Evolutionary conservation across 805 yeast species (phyloP), one percentile per base, ranked within the genome.

Genomic region (Suhomyces faveliae): DNA sequence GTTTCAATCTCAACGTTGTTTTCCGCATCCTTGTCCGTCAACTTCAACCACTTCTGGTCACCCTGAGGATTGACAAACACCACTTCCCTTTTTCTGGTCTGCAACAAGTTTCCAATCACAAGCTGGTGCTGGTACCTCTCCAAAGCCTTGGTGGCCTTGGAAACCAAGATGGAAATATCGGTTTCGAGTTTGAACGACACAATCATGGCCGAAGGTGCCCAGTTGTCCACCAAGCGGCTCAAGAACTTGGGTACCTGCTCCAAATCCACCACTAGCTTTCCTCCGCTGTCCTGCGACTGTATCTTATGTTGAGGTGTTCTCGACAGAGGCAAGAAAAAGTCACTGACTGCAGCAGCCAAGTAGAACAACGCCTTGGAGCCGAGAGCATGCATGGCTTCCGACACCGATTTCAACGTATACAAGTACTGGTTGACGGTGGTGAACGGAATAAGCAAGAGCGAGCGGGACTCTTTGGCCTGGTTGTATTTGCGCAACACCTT

Each of bases 161-260:
- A 73, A 41, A 90, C 76, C 53, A 94, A 71, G 20, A 94, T 80
- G 7, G 71, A 56, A 47, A 68, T 63, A 64, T 94, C 99, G 0
- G 99, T 94, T 62, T 94, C 99, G 44, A 94, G 77, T 66, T 94
- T 94, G 71, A 94, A 94, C 13, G 96, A 87, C 0, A 92, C 87
- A 48, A 94, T 89, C 96, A 90, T 87, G 1, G 97, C 95, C 10
- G 84, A 80, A 2, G 95, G 96, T 0, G 96, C 96, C 99, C 99
- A 94, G 9, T 83, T 78, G 54, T 89, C 95, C 1, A 91, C 97
- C 51, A 94, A 71, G 48, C 96, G 75, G 53, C 89, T 80, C 58
- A 94, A 76, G 58, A 94, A 92, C 62, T 94, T 94, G 15, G 99
- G 99, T 3, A 94, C 99, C 4, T 96, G 98, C 62, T 92, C 97